Conservation (phyloP, 805 yeast genomes). For the Teunomyces pallodes region DNA sequence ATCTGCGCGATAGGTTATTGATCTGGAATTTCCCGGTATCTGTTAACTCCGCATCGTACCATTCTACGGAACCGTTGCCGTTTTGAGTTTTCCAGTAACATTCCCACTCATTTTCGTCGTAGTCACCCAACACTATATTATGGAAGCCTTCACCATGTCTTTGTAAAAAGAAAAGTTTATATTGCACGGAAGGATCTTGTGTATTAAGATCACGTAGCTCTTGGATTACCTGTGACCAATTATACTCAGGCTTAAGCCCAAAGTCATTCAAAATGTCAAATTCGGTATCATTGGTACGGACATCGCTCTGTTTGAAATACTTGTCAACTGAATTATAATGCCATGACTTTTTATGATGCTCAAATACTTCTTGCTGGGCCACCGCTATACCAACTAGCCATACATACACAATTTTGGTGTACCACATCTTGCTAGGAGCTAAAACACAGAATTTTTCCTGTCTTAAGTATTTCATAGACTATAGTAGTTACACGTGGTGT, state of each 20-base stretch:
- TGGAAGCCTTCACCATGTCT: slow-evolving; percentile 37
- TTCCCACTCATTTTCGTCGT: slow-evolving; percentile 18
- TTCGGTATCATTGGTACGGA: slow-evolving; percentile 11
- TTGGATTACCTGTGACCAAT: slow-evolving; percentile 22
- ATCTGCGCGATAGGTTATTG: slow-evolving; percentile 4
- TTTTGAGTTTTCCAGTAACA: slow-evolving; percentile 26
- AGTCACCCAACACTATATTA: slow-evolving; percentile 21
- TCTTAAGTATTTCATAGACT: background rate
- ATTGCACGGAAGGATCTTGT: slow-evolving; percentile 4
- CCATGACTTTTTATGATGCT: background rate
- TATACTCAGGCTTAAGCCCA: slow-evolving; percentile 18
- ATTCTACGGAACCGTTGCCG: slow-evolving; percentile 18
- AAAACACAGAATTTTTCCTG: background rate
- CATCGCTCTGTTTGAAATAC: slow-evolving; percentile 19
- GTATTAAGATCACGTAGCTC: slow-evolving; percentile 9
- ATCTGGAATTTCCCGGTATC: slow-evolving; percentile 20
- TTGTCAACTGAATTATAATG: slow-evolving; percentile 2
- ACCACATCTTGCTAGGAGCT: too few species aligned
- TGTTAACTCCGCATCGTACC: slow-evolving; percentile 34
- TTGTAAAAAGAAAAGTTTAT: slow-evolving; percentile 27
- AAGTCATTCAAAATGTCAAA: slow-evolving; percentile 16
- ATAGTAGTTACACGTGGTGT: background rate
- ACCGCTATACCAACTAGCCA: background rate
- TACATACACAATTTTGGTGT: background rate
- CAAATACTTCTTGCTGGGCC: background rate